Conservation (phyloP, 2,329 filamentous ascomycete genomes). For the Colletotrichum cordylinicola region DNA sequence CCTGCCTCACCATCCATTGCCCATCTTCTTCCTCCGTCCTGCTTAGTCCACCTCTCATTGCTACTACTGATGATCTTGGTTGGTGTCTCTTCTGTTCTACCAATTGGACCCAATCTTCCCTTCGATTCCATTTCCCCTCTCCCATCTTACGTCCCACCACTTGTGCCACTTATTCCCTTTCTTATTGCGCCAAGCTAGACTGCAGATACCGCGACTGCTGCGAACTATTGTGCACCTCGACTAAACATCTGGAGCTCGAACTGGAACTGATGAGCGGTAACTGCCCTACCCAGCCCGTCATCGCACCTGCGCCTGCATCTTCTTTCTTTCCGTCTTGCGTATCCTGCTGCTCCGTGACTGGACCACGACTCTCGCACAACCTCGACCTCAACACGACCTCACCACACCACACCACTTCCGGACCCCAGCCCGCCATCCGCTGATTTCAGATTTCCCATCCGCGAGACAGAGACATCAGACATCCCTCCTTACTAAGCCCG, state of each 20-base stretch:
- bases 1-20: neutral
- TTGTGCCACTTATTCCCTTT: too few relatives aligned
- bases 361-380: neutral
- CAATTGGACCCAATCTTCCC: neutral
- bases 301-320: neutral
- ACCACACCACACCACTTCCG: constrained; percentile 13
- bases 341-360: neutral
- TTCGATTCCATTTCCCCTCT: neutral
- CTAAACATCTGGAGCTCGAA: neutral
- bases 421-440: neutral
- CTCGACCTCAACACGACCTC: neutral
- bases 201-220: neutral
- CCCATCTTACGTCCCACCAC: neutral
- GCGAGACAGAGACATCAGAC: neutral
- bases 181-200: neutral
- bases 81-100: neutral
- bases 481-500: constrained; percentile 13
- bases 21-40: neutral
- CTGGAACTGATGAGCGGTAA: neutral
- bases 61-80: neutral
- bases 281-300: neutral
- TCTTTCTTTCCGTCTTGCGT: neutral
- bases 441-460: neutral
- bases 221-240: neutral
- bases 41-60: neutral